Percentiles rank a stretch among this genome's conserved stretches.
phyloP scores from a whole-genome alignment of 2,329 filamentous ascomycete genomes.

The Claviceps paspali region DNA sequence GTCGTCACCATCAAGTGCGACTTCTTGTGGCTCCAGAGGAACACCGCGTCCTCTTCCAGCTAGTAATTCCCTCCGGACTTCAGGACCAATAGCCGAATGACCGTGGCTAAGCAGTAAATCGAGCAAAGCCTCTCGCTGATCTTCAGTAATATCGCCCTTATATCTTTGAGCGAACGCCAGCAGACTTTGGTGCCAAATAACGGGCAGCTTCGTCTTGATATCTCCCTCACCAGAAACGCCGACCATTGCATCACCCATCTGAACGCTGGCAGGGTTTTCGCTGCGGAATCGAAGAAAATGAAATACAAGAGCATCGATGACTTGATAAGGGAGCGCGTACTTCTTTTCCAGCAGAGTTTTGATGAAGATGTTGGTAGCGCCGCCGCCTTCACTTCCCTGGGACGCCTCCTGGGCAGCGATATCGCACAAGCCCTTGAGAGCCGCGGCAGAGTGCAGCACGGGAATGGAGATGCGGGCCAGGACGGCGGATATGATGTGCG shows the following conservation, averaged over 20 bases:
- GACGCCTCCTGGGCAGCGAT: slow-evolving; percentile 84
- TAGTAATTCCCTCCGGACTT: slow-evolving; percentile 76
- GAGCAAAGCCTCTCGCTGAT: slow-evolving; percentile 79
- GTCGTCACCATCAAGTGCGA: slow-evolving; percentile 61
- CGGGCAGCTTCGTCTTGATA: slow-evolving; percentile 54
- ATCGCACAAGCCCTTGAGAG: slow-evolving; percentile 81
- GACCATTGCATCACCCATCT: slow-evolving; percentile 37
- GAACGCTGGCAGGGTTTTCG: slow-evolving; percentile 42
- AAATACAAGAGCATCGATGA: slow-evolving; percentile 87
- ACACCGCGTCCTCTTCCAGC: slow-evolving; percentile 78
- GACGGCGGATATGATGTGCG: slow-evolving; percentile 78
- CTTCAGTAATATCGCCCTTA: slow-evolving; percentile 89
- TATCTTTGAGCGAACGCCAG: slow-evolving; percentile 89
- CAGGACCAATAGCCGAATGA: slow-evolving; percentile 77
- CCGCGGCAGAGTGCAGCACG: slow-evolving; percentile 82
- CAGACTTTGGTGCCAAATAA: slow-evolving; percentile 92
- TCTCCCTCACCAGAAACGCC: slow-evolving; percentile 29
- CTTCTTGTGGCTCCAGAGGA: slow-evolving; percentile 38
- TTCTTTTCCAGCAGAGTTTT: slow-evolving; percentile 89
- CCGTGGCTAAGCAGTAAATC: slow-evolving; percentile 75
- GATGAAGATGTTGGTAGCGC: slow-evolving; percentile 91
- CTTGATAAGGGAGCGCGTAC: slow-evolving; percentile 88
- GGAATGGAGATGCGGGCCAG: slow-evolving; percentile 74
- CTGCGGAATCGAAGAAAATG: slow-evolving; percentile 86
- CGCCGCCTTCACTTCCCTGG: slow-evolving; percentile 69